These are phyloP conservation scores for Fraxinus nigra DNA, from an alignment of 305 asterid genomes.

Conservation along the genomic window DNA sequence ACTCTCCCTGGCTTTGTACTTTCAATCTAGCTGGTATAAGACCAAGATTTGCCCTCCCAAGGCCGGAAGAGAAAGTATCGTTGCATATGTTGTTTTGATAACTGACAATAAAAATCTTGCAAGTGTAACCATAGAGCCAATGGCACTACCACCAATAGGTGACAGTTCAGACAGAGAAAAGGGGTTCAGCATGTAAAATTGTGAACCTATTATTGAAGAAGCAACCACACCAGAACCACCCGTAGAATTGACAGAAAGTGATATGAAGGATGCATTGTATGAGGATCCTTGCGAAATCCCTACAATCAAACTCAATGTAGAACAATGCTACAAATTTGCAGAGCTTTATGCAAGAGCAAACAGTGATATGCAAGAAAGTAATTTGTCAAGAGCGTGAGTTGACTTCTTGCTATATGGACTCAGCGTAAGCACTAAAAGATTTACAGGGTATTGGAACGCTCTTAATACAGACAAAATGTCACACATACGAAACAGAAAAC, in stretches of 20 bases:
- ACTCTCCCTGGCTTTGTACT: not conserved
- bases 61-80: conserved; percentile 60
- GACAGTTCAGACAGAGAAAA: conserved; percentile 28
- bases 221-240: not conserved
- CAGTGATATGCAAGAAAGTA: conserved; percentile 57
- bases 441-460: not conserved
- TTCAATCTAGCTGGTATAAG: conserved; percentile 40
- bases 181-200: conserved; percentile 24
- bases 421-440: conserved; percentile 54
- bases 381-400: conserved; percentile 61
- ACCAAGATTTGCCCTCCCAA: conserved; percentile 77
- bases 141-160: conserved; percentile 44
- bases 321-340: not conserved
- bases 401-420: conserved; percentile 79
- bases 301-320: not conserved
- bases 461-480: conserved; percentile 7
- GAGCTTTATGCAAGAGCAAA: not conserved
- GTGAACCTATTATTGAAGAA: conserved; percentile 47
- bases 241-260: not conserved
- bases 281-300: not conserved
- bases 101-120: conserved; percentile 25
- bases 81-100: conserved; percentile 36
- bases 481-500: not conserved
- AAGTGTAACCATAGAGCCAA: conserved; percentile 28
- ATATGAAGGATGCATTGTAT: not conserved